Conservation (phyloP, 2,329 filamentous ascomycete genomes). For the Cercospora brassicicola region DNA sequence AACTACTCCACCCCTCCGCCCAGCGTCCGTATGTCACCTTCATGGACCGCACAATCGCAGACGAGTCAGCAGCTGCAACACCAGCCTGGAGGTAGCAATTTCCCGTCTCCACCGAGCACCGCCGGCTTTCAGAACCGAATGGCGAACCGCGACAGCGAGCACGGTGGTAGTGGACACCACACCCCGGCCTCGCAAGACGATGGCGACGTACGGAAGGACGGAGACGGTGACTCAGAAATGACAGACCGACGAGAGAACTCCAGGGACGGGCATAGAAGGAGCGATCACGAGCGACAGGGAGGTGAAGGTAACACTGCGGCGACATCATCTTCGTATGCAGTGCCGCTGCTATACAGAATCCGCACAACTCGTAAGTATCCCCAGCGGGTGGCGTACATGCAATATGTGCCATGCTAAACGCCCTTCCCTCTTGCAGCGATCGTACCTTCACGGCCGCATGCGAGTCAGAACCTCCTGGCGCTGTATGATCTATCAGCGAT, state of each 20-base stretch:
- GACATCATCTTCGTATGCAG: neutral
- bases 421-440: constrained; percentile 42
- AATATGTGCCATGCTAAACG: constrained; percentile 40
- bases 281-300: constrained; percentile 50
- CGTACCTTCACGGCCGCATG: constrained; percentile 54
- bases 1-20: constrained; percentile 49
- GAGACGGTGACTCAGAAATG: constrained; percentile 48
- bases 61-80: constrained; percentile 18
- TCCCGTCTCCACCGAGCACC: constrained; percentile 47
- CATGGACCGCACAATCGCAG: constrained; percentile 40
- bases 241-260: constrained; percentile 31
- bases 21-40: constrained; percentile 50
- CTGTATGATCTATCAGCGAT: constrained; percentile 59
- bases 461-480: constrained; percentile 59
- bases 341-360: constrained; percentile 33
- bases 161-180: constrained; percentile 29
- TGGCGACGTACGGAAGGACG: constrained; percentile 36
- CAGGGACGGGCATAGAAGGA: constrained; percentile 43
- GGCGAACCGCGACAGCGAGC: constrained; percentile 30
- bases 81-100: constrained; percentile 29
- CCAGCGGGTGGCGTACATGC: constrained; percentile 27
- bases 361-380: constrained; percentile 37
- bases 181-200: constrained; percentile 34
- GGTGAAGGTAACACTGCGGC: constrained; percentile 2
- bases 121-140: constrained; percentile 36